These are phyloP conservation scores for Sporothrix mexicana DNA, from an alignment of 2,329 filamentous ascomycete genomes.

Conservation along the genomic window DNA sequence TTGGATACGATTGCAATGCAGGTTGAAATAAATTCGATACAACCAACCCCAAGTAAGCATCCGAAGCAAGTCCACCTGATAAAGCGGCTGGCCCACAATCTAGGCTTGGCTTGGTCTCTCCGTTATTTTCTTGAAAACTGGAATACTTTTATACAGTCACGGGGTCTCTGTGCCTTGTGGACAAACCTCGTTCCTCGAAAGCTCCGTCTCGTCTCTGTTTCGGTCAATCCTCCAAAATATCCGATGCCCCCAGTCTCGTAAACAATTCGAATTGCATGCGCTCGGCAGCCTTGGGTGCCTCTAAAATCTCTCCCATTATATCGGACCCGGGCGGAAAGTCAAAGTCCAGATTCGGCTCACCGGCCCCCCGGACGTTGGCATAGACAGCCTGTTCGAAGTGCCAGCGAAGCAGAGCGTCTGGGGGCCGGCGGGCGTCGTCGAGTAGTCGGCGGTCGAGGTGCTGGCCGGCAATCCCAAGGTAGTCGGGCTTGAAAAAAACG, in stretches of 20 bases:
- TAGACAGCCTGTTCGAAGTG: slow-evolving; percentile 24
- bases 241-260: slow-evolving; percentile 23
- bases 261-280: slow-evolving; percentile 31
- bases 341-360: slow-evolving; percentile 1
- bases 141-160: no score
- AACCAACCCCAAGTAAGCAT: no score
- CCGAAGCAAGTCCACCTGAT: no score
- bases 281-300: slow-evolving; percentile 20
- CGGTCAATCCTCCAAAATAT: no score
- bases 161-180: no score
- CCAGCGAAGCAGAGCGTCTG: slow-evolving; percentile 6
- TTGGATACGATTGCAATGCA: not conserved
- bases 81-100: no score
- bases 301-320: slow-evolving; percentile 28
- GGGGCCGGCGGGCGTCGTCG: slow-evolving; percentile 17
- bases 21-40: not conserved
- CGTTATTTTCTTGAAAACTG: no score
- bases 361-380: slow-evolving; percentile 6
- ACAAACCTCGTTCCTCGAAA: no score
- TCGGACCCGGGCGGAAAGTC: slow-evolving; percentile 30
- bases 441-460: slow-evolving; percentile 17
- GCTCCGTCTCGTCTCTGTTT: no score
- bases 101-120: no score
- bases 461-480: not conserved
- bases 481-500: not conserved